Evolutionary conservation across 441 rosid genomes (phyloP).

Genomic region (Isatis lusitanica): DNA sequence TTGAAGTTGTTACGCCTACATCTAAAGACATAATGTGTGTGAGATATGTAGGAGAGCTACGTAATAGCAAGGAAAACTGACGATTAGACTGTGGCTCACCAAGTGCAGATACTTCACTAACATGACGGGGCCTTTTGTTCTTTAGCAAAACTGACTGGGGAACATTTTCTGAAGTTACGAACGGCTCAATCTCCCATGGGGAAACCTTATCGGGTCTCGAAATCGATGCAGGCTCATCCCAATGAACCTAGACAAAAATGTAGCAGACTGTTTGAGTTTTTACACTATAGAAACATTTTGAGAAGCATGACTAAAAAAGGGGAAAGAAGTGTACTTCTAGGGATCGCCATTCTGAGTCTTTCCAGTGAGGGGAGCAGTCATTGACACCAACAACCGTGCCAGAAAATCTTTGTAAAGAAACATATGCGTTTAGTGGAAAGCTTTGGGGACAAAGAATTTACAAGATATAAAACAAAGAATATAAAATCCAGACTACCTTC

Average conservation of each 20-base stretch:
- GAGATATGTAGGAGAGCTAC: slow-evolving; percentile 17
- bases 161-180: slow-evolving; percentile 42
- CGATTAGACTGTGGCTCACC: slow-evolving; percentile 42
- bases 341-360: slow-evolving; percentile 66
- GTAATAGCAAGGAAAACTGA: not conserved
- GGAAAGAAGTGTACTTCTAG: slow-evolving; percentile 44
- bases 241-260: slow-evolving; percentile 48
- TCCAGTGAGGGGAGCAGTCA: slow-evolving; percentile 63
- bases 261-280: slow-evolving; percentile 3
- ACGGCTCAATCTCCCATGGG: slow-evolving; percentile 70
- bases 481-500: slow-evolving; percentile 46
- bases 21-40: slow-evolving; percentile 40
- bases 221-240: slow-evolving; percentile 71
- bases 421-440: slow-evolving; percentile 1
- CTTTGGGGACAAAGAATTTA: slow-evolving; percentile 11
- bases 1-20: slow-evolving; percentile 41
- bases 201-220: slow-evolving; percentile 63
- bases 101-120: slow-evolving; percentile 42
- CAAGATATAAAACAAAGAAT: not conserved
- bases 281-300: not conserved
- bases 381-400: slow-evolving; percentile 66
- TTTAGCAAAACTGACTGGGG: slow-evolving; percentile 42
- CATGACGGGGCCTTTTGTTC: slow-evolving; percentile 64
- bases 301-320: not conserved
- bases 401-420: slow-evolving; percentile 48